Conservation (phyloP, 164 flowering plant genomes). For the Umbellularia californica region DNA sequence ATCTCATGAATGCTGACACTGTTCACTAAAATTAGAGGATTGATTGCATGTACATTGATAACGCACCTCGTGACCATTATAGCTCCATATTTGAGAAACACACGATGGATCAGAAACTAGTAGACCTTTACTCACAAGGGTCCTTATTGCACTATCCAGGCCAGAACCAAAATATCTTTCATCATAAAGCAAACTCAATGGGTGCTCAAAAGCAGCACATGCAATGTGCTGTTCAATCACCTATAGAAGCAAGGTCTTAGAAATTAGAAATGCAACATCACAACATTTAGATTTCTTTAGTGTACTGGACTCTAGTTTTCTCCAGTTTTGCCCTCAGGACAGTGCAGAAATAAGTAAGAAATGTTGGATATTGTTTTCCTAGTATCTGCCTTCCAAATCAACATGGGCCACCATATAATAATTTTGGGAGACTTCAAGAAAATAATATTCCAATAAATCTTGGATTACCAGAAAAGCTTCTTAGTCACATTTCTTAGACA, state of each 20-base stretch:
- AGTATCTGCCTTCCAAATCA: not conserved
- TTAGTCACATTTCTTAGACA: too few species aligned
- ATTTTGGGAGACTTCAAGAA: not conserved
- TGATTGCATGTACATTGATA: conserved; percentile 4
- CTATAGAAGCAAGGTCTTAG: conserved; percentile 30
- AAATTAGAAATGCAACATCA: not conserved
- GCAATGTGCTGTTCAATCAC: conserved; percentile 81
- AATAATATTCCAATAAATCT: not conserved
- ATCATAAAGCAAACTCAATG: conserved; percentile 65
- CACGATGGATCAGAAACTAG: conserved; percentile 45
- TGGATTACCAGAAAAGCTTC: too few species aligned
- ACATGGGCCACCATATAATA: not conserved
- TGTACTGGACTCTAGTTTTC: not conserved
- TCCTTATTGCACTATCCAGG: conserved; percentile 35
- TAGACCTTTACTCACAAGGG: conserved; percentile 53
- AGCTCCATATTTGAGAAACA: conserved; percentile 63
- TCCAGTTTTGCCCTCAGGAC: not conserved
- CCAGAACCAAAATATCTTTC: conserved; percentile 78
- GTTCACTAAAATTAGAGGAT: not conserved
- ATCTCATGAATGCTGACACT: not conserved
- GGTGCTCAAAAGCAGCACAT: conserved; percentile 87
- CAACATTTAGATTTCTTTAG: too few species aligned
- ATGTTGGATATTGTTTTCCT: too few species aligned
- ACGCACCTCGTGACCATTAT: conserved; percentile 81
- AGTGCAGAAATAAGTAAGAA: not conserved